Conservation (phyloP, 495 filamentous ascomycete genomes). For the Tuber brumale region DNA sequence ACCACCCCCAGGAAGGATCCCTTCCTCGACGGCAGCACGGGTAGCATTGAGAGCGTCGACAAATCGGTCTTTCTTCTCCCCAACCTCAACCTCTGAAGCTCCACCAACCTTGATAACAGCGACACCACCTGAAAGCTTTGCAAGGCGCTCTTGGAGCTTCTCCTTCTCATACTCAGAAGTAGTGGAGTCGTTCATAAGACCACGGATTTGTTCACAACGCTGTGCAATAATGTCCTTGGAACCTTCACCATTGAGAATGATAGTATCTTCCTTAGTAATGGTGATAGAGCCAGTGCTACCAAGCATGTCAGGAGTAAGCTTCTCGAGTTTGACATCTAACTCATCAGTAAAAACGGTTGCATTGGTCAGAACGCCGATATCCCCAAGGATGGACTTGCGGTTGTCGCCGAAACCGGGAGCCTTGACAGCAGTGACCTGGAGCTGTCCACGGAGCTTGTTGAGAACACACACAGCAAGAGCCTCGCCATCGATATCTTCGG, state of each 20-base stretch:
- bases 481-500: slow-evolving; percentile 98
- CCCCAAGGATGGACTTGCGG: slow-evolving; percentile 98
- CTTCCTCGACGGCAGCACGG: slow-evolving; percentile 95
- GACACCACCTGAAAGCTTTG: slow-evolving; percentile 97
- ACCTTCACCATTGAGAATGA: slow-evolving; percentile 95
- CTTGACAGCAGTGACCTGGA: slow-evolving; percentile 98
- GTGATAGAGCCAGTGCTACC: slow-evolving; percentile 96
- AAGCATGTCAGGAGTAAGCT: slow-evolving; percentile 90
- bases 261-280: slow-evolving; percentile 99
- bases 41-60: slow-evolving; percentile 98
- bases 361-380: slow-evolving; percentile 91
- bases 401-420: slow-evolving; percentile 99
- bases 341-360: slow-evolving; percentile 96
- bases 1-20: slow-evolving; percentile 96
- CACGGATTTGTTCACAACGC: slow-evolving; percentile 98
- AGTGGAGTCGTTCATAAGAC: slow-evolving; percentile 83
- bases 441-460: slow-evolving; percentile 98
- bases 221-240: slow-evolving; percentile 89
- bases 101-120: slow-evolving; percentile 99
- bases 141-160: slow-evolving; percentile 98
- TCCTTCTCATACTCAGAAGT: slow-evolving; percentile 99
- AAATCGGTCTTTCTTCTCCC: slow-evolving; percentile 99
- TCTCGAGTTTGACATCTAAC: slow-evolving; percentile 97
- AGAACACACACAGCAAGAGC: slow-evolving; percentile 97
- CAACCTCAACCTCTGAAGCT: slow-evolving; percentile 93